Percentiles rank a stretch among this genome's conserved stretches.
phyloP scores from a whole-genome alignment of 1,284 basidiomycete species.

The Naganishia cerealis region DNA sequence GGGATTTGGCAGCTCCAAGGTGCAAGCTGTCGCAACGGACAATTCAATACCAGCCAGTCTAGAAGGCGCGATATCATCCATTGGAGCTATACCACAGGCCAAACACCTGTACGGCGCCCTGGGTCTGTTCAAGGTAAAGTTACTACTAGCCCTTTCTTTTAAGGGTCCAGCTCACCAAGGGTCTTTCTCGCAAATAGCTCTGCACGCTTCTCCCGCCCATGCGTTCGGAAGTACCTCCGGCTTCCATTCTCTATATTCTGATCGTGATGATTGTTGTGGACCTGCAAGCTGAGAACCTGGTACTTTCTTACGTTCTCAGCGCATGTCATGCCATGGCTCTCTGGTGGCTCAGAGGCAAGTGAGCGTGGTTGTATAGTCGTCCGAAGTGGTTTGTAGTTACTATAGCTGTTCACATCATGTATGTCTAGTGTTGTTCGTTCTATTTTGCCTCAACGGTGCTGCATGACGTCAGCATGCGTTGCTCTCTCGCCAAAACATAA shows the following conservation, averaged over 20 bases:
- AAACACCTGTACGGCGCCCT: neutral
- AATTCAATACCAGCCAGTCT: neutral
- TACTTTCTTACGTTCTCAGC: neutral
- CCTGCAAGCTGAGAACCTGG: slow-evolving; percentile 16
- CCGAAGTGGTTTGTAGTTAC: neutral
- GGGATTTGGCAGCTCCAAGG: neutral
- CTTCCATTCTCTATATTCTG: slow-evolving; percentile 4
- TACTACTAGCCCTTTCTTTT: neutral
- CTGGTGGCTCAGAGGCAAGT: slow-evolving; percentile 2
- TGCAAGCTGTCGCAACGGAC: neutral
- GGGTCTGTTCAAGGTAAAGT: slow-evolving; percentile 12
- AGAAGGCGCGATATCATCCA: neutral
- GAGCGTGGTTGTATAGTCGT: neutral
- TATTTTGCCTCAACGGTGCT: neutral
- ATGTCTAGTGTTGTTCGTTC: neutral
- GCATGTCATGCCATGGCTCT: slow-evolving; percentile 4
- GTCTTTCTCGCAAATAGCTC: neutral
- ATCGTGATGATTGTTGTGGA: slow-evolving; percentile 10
- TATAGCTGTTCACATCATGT: neutral
- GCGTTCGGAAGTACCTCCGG: neutral
- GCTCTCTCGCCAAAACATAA: no score
- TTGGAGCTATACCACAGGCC: neutral
- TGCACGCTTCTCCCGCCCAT: slow-evolving; percentile 17
- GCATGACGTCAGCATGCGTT: no score
- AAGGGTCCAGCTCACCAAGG: neutral